Conservation (phyloP, 352 stramenopile genomes). For the Peronospora destructor region DNA sequence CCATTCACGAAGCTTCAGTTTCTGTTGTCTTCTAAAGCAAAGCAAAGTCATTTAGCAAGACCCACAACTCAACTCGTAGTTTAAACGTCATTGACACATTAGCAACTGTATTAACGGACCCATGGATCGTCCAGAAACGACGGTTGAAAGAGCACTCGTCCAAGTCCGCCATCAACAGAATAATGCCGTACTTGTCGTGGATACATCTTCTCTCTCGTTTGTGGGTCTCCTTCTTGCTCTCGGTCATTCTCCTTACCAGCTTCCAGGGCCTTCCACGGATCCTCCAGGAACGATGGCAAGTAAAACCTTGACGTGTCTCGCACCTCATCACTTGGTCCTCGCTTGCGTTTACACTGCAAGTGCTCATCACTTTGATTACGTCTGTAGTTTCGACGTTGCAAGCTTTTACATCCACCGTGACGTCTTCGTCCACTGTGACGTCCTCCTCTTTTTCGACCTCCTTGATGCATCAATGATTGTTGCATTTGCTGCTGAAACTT, state of each 20-base stretch:
- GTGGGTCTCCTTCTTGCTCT: neutral
- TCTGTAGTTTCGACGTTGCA: constrained; percentile 21
- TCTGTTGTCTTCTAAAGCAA: constrained; percentile 16
- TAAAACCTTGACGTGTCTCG: constrained; percentile 49
- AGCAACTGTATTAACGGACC: constrained; percentile 11
- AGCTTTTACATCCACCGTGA: constrained; percentile 16
- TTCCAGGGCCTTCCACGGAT: constrained; percentile 52
- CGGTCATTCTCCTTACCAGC: neutral
- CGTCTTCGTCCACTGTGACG: constrained; percentile 5
- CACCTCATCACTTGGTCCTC: constrained; percentile 37
- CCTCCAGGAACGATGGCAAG: constrained; percentile 54
- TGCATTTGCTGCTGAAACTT: constrained; percentile 29
- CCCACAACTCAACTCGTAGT: neutral
- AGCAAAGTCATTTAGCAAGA: neutral
- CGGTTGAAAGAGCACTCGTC: constrained; percentile 60
- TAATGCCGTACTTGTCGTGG: constrained; percentile 13
- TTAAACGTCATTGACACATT: constrained; percentile 5
- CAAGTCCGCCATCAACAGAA: constrained; percentile 15
- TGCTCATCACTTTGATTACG: constrained; percentile 14
- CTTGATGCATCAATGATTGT: constrained; percentile 8
- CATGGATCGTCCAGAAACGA: constrained; percentile 67
- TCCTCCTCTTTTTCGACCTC: constrained; percentile 9
- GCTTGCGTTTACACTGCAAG: constrained; percentile 41
- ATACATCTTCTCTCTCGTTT: constrained; percentile 17
- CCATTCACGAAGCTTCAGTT: constrained; percentile 21